A percentile compares a stretch with the other conserved stretches of the same genome.
phyloP scores from a whole-genome alignment of 768 basidiomycete genomes.

The Boletellus ananas region DNA sequence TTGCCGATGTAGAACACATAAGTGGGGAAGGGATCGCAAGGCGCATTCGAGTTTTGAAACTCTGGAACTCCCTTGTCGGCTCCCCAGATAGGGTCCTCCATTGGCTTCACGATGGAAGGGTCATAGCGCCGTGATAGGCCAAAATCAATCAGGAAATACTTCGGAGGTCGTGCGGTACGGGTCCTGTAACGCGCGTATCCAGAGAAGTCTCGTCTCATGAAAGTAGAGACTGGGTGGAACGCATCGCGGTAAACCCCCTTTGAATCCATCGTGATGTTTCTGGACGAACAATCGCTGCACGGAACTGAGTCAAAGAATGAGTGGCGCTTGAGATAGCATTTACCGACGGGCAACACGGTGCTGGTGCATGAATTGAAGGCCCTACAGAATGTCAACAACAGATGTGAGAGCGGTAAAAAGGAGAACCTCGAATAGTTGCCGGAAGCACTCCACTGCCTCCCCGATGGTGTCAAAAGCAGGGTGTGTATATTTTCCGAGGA shows the following conservation, averaged over 20 bases:
- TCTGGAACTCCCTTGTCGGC: conserved; percentile 44
- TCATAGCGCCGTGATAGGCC: conserved; percentile 32
- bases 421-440: conserved; percentile 31
- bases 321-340: background rate
- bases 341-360: conserved; percentile 16
- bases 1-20: conserved; percentile 47
- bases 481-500: conserved; percentile 25
- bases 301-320: background rate
- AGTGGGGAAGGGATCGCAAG: conserved; percentile 38
- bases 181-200: conserved; percentile 23
- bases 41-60: conserved; percentile 22
- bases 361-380: conserved; percentile 25
- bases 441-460: conserved; percentile 23
- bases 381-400: conserved; percentile 6
- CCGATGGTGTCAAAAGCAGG: conserved; percentile 25
- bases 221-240: conserved; percentile 25
- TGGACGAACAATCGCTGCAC: conserved; percentile 23
- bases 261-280: conserved; percentile 34
- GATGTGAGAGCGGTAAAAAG: background rate
- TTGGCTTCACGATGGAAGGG: conserved; percentile 22
- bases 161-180: conserved; percentile 28
- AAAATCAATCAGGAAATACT: conserved; percentile 38
- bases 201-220: conserved; percentile 12
- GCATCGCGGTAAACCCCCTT: conserved; percentile 20
- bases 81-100: conserved; percentile 31